phyloP scores from a whole-genome alignment of 2,329 filamentous ascomycete species.

The Penicillium fuscoglaucum region DNA sequence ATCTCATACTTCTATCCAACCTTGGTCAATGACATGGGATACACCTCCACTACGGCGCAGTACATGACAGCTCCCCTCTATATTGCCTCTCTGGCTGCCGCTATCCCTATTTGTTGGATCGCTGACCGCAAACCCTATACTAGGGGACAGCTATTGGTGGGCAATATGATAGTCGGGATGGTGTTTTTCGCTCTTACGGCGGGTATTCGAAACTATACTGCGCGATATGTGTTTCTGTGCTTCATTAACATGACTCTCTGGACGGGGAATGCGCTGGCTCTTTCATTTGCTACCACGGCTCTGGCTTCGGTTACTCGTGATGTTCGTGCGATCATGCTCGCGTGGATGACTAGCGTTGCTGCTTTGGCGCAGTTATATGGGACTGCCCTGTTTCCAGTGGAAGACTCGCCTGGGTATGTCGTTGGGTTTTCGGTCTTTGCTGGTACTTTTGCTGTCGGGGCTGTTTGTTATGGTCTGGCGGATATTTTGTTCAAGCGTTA shows the following conservation, averaged over 20 bases:
- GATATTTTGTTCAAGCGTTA: conserved; percentile 11
- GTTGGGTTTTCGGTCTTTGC: conserved; percentile 9
- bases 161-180: neutral
- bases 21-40: neutral
- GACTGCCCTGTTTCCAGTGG: conserved; percentile 6
- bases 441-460: conserved; percentile 7
- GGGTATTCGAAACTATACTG: conserved; percentile 2
- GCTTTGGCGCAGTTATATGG: conserved; percentile 10
- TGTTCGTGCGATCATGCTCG: conserved; percentile 9
- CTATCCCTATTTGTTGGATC: conserved; percentile 5
- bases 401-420: conserved; percentile 7
- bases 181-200: conserved; percentile 12
- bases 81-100: neutral
- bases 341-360: conserved; percentile 5
- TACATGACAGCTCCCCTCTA: conserved; percentile 13
- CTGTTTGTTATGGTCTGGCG: neutral
- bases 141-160: neutral
- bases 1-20: conserved; percentile 12
- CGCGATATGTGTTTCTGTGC: conserved; percentile 7
- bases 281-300: conserved; percentile 9
- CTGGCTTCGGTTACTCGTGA: conserved; percentile 5
- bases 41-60: conserved; percentile 1
- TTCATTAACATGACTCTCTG: conserved; percentile 7
- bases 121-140: neutral
- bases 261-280: conserved; percentile 4